phyloP scores from a whole-genome alignment of 768 basidiomycete genomes.

The Candolleomyces aberdarensis region DNA sequence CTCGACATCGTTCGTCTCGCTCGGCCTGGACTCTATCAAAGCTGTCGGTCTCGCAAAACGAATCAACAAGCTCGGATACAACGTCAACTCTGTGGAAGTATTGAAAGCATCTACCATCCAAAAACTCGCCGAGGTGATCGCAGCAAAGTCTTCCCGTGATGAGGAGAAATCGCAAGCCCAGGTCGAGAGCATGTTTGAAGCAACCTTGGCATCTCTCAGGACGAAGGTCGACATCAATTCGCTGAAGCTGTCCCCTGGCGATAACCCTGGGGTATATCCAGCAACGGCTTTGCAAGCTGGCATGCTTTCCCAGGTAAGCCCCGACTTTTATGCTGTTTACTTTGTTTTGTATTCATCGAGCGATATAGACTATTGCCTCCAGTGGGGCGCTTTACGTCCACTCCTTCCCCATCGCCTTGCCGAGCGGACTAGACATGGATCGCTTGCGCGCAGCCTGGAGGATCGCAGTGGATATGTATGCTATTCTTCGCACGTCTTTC shows the following conservation, averaged over 20 bases:
- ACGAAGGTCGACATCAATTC: not conserved
- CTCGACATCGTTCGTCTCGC: slow-evolving; percentile 36
- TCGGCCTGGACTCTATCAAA: slow-evolving; percentile 47
- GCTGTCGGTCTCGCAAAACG: slow-evolving; percentile 39
- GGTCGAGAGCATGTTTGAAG: not conserved
- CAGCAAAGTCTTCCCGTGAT: not conserved
- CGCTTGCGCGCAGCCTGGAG: slow-evolving; percentile 36
- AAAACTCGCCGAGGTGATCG: slow-evolving; percentile 13
- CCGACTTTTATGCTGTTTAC: too few relatives aligned
- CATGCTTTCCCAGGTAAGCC: slow-evolving; percentile 46
- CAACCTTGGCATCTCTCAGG: not conserved
- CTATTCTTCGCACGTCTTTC: slow-evolving; percentile 47
- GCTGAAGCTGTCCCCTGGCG: slow-evolving; percentile 17
- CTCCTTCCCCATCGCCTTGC: slow-evolving; percentile 25
- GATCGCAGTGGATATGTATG: slow-evolving; percentile 24
- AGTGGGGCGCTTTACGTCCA: slow-evolving; percentile 28
- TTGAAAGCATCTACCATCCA: slow-evolving; percentile 27
- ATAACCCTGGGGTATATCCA: slow-evolving; percentile 33
- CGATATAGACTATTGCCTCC: slow-evolving; percentile 26
- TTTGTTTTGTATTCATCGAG: not conserved
- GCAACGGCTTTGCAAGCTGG: slow-evolving; percentile 45
- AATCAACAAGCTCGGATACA: slow-evolving; percentile 29
- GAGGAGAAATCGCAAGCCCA: not conserved
- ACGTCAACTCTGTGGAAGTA: slow-evolving; percentile 33
- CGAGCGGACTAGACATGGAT: slow-evolving; percentile 17